Evolutionary conservation across 2,329 filamentous ascomycete species (phyloP).

Genomic region (Sarocladiaceae sp.): DNA sequence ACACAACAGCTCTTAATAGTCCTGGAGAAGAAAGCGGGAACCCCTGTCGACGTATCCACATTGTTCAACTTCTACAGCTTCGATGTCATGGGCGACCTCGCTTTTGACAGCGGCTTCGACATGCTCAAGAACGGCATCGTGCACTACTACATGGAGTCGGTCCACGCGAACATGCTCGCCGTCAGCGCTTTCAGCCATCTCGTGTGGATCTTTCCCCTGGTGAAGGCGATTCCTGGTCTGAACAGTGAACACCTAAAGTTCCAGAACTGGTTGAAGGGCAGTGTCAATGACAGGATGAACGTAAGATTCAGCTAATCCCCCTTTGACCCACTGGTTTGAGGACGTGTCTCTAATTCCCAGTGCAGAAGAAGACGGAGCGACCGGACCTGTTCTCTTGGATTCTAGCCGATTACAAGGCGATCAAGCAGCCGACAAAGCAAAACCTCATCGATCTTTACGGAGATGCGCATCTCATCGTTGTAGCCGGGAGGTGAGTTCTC

Average conservation of each 20-base stretch:
- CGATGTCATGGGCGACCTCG: slow-evolving; percentile 35
- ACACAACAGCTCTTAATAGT: slow-evolving; percentile 18
- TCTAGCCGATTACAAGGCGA: slow-evolving; percentile 17
- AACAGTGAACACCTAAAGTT: slow-evolving; percentile 16
- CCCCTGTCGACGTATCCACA: slow-evolving; percentile 22
- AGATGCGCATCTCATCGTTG: slow-evolving; percentile 21
- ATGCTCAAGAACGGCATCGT: slow-evolving; percentile 24
- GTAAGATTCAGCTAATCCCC: not conserved
- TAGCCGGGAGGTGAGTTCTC: slow-evolving; percentile 21
- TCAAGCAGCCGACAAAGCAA: slow-evolving; percentile 15
- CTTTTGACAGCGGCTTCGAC: slow-evolving; percentile 29
- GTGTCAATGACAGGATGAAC: not conserved
- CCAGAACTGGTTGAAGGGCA: slow-evolving; percentile 4
- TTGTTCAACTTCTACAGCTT: slow-evolving; percentile 33
- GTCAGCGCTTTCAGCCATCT: slow-evolving; percentile 20
- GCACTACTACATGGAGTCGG: slow-evolving; percentile 17
- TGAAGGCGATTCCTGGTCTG: slow-evolving; percentile 18
- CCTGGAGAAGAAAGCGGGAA: slow-evolving; percentile 18
- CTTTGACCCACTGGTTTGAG: not conserved
- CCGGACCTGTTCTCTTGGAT: slow-evolving; percentile 22
- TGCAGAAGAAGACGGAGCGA: slow-evolving; percentile 8
- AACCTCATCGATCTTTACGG: slow-evolving; percentile 16
- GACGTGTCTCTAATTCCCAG: too few species aligned
- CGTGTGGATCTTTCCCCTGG: slow-evolving; percentile 16
- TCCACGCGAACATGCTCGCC: slow-evolving; percentile 16